A percentile compares a stretch with the other conserved stretches of the same genome.
These are phyloP conservation scores for Asterella californica DNA, from an alignment of 225 moss, liverwort and hornwort species.

Conservation along the genomic window DNA sequence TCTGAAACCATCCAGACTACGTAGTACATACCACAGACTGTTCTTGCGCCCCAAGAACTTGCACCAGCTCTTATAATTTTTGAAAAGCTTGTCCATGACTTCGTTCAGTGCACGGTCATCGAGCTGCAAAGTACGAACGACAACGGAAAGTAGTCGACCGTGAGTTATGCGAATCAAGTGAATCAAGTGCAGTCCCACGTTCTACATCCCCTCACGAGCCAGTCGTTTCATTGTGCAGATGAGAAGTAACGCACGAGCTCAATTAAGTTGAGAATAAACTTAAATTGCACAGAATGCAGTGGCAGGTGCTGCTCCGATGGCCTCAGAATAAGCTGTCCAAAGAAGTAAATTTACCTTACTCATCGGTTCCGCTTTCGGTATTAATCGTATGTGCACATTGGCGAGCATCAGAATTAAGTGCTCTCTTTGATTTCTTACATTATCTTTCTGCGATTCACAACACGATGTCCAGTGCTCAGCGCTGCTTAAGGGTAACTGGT, in stretches of 20 bases:
- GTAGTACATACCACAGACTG: slow-evolving; percentile 65
- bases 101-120: slow-evolving; percentile 85
- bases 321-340: not conserved
- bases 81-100: slow-evolving; percentile 83
- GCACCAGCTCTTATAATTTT: slow-evolving; percentile 96
- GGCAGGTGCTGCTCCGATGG: not conserved
- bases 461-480: not conserved
- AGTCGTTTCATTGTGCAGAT: not conserved
- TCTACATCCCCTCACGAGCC: too few species aligned
- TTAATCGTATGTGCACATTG: slow-evolving; percentile 85
- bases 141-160: not conserved
- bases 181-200: not conserved
- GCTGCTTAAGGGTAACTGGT: not conserved
- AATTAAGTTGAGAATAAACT: not conserved
- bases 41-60: slow-evolving; percentile 90
- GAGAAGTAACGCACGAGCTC: not conserved
- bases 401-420: slow-evolving; percentile 85
- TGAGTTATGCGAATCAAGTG: not conserved
- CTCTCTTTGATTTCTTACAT: slow-evolving; percentile 91
- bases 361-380: slow-evolving; percentile 90
- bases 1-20: not conserved
- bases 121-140: slow-evolving; percentile 42
- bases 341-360: slow-evolving; percentile 51
- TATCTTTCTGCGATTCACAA: slow-evolving; percentile 64
- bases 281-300: not conserved